Evolutionary conservation across 106 monocot genomes (phyloP).

Genomic region (Dioscorea dumetorum): DNA sequence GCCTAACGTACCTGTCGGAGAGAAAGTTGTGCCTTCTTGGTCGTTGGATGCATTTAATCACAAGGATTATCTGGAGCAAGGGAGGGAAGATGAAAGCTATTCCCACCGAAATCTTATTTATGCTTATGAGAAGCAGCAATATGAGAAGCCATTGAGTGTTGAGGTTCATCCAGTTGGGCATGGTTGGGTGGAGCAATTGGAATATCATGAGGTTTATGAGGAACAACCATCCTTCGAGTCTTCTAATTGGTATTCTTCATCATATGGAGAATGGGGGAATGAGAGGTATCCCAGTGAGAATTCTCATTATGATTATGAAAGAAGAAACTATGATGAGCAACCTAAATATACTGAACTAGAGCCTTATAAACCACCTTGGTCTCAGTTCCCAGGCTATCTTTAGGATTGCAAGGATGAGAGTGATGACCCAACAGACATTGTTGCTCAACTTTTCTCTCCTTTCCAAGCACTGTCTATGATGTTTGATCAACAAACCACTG

Average conservation of each 20-base stretch:
- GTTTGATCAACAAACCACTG: too few species aligned
- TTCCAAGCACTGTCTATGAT: too few species aligned
- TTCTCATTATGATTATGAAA: not conserved
- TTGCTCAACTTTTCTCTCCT: too few species aligned
- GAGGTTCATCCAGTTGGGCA: conserved; percentile 20
- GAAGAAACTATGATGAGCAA: not conserved
- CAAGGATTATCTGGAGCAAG: conserved; percentile 13
- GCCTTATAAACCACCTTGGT: not conserved
- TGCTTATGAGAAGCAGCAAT: conserved; percentile 10
- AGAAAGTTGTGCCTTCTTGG: conserved; percentile 5
- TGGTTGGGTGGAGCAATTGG: conserved; percentile 12
- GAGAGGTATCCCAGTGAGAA: not conserved
- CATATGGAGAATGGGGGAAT: not conserved
- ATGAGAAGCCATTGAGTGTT: conserved; percentile 23
- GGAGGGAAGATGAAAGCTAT: not conserved
- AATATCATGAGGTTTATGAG: conserved; percentile 16
- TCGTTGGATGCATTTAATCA: conserved; percentile 8
- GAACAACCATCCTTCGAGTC: not conserved
- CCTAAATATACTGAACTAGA: not conserved
- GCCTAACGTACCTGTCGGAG: too few species aligned
- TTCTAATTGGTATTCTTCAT: not conserved
- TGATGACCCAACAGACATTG: too few species aligned
- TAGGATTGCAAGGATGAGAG: too few species aligned
- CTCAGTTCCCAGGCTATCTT: too few species aligned
- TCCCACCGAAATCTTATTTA: not conserved